These are phyloP conservation scores for Coix lacrymajobi DNA, from an alignment of 176 grass and related monocot genomes.

Conservation along the genomic window DNA sequence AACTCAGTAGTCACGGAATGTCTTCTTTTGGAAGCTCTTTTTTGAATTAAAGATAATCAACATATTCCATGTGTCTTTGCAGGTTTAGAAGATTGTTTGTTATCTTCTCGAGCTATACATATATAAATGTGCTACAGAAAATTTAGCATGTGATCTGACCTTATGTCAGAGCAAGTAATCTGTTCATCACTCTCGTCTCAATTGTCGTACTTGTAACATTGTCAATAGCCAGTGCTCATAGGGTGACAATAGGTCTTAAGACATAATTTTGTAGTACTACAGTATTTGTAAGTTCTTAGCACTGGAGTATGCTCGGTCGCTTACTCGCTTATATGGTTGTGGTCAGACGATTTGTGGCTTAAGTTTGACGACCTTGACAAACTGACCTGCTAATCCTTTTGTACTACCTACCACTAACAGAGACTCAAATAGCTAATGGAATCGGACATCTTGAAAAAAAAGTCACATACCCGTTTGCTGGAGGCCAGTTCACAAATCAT, in stretches of 20 bases:
- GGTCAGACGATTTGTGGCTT: neutral
- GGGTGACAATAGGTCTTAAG: neutral
- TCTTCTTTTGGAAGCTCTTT: neutral
- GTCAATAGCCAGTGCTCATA: neutral
- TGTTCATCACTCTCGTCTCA: neutral
- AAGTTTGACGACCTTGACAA: neutral
- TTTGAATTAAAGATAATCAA: neutral
- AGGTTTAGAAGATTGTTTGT: constrained; percentile 74
- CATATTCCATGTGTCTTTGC: neutral
- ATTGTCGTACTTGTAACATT: neutral
- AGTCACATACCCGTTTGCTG: neutral
- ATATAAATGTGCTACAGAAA: constrained; percentile 41
- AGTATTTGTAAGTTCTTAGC: neutral
- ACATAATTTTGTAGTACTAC: neutral
- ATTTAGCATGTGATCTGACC: neutral
- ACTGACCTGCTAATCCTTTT: neutral
- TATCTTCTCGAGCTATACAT: constrained; percentile 55
- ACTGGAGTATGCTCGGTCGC: neutral
- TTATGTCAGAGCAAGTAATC: neutral
- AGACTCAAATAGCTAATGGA: neutral
- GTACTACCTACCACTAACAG: neutral
- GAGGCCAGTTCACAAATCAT: neutral
- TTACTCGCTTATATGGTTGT: neutral
- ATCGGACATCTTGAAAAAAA: neutral
- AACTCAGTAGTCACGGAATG: neutral